Conservation (phyloP, 495 filamentous ascomycete species). For the Penicillium coprophilum region DNA sequence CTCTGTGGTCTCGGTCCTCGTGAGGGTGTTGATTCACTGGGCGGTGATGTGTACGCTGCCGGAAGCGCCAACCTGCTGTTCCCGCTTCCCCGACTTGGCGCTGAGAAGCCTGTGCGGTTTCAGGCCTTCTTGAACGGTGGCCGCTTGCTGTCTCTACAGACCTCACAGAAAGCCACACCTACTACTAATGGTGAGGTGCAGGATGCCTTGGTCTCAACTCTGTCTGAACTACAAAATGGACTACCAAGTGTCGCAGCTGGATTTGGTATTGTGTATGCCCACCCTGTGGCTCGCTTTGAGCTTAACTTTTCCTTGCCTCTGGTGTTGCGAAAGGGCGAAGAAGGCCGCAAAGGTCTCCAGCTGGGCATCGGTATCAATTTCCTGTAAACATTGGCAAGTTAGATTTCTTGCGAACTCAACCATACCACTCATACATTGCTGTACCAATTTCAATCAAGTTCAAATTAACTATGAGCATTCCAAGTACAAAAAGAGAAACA, state of each 20-base stretch:
- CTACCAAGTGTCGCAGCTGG: constrained; percentile 85
- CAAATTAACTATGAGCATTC: neutral
- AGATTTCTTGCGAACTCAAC: neutral
- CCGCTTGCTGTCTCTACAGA: constrained; percentile 72
- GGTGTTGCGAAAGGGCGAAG: constrained; percentile 76
- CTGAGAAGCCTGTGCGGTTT: constrained; percentile 78
- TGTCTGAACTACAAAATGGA: constrained; percentile 67
- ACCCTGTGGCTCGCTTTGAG: constrained; percentile 89
- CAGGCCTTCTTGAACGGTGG: constrained; percentile 93
- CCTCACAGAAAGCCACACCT: constrained; percentile 49
- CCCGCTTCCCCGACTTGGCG: constrained; percentile 75
- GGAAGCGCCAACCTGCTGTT: constrained; percentile 80
- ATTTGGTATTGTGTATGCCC: constrained; percentile 88
- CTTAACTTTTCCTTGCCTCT: constrained; percentile 90
- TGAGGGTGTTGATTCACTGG: constrained; percentile 80
- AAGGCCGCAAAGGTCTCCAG: constrained; percentile 84
- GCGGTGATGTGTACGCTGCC: constrained; percentile 88
- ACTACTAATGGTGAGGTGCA: constrained; percentile 56
- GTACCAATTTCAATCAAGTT: neutral
- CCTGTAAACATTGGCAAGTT: constrained; percentile 50
- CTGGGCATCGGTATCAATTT: constrained; percentile 95
- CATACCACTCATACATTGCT: constrained; percentile 1
- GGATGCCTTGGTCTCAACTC: constrained; percentile 49
- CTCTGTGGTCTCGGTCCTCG: constrained; percentile 83
- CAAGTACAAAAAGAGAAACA: neutral